A percentile compares a stretch with the other conserved stretches of the same genome.
Evolutionary conservation across 352 stramenopile genomes (phyloP).

Genomic region (Thalassiosira oceanica): DNA sequence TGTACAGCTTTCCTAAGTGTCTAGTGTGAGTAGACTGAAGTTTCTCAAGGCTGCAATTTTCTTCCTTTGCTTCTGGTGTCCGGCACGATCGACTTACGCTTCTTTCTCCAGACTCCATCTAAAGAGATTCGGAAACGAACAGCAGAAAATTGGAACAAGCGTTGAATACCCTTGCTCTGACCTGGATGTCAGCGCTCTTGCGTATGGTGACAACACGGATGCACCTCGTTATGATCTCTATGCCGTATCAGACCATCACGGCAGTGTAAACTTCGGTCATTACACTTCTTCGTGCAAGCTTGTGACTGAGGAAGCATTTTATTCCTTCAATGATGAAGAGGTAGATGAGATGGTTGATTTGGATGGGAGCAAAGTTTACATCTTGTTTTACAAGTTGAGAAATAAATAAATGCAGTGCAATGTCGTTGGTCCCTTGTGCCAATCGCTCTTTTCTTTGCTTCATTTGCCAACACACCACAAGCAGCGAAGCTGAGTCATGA

Average conservation of each 20-base stretch:
- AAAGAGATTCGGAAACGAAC: conserved; percentile 95
- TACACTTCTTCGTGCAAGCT: conserved; percentile 57
- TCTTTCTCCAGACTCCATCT: conserved; percentile 81
- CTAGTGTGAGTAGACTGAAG: conserved; percentile 7
- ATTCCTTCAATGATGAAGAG: conserved; percentile 20
- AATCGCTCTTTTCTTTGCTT: too few species aligned
- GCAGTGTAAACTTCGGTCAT: conserved; percentile 84
- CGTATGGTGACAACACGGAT: conserved; percentile 52
- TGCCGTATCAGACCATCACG: conserved; percentile 93
- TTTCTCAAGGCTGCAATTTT: background rate
- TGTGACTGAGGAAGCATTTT: conserved; percentile 1
- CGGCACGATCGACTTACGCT: background rate
- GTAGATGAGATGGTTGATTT: conserved; percentile 2
- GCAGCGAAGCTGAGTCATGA: too few species aligned
- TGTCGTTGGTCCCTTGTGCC: too few species aligned
- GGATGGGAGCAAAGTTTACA: conserved; percentile 9
- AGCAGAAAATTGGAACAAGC: conserved; percentile 93
- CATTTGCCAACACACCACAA: too few species aligned
- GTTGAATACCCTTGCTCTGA: conserved; percentile 89
- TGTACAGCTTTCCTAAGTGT: conserved; percentile 12
- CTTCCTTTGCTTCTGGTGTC: background rate
- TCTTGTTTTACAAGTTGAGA: conserved; percentile 14
- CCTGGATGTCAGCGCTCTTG: conserved; percentile 85
- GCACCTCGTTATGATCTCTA: conserved; percentile 91
- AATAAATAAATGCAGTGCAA: too few species aligned